These are phyloP conservation scores for Xerocomellus amylosporus DNA, from an alignment of 768 basidiomycete genomes.

Conservation along the genomic window DNA sequence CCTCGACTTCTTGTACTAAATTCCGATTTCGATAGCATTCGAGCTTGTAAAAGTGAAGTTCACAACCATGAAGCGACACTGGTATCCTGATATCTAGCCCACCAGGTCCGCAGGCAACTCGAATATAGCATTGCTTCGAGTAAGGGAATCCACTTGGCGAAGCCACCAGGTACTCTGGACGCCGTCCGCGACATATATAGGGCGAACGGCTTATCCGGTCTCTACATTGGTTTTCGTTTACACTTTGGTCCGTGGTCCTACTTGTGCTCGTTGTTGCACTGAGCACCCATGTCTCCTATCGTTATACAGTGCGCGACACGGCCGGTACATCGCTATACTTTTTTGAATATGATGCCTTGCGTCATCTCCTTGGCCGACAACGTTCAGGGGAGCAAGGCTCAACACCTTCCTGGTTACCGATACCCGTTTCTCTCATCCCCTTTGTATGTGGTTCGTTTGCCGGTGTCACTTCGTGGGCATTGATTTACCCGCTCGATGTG, in stretches of 20 bases:
- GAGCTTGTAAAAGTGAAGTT: conserved; percentile 86
- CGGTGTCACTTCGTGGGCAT: conserved; percentile 85
- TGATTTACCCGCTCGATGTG: conserved; percentile 96
- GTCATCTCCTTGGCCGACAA: conserved; percentile 77
- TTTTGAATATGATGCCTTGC: conserved; percentile 89
- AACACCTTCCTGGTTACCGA: conserved; percentile 83
- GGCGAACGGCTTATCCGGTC: conserved; percentile 57
- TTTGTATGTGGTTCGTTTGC: conserved; percentile 90
- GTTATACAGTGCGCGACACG: conserved; percentile 74
- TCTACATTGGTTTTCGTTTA: conserved; percentile 83
- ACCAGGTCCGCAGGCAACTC: conserved; percentile 82
- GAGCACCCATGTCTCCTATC: conserved; percentile 2
- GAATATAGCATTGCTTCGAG: conserved; percentile 88
- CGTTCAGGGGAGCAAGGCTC: conserved; percentile 77
- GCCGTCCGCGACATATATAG: conserved; percentile 80
- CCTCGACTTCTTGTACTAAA: conserved; percentile 20
- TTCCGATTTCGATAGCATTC: conserved; percentile 52
- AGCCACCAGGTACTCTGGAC: conserved; percentile 74
- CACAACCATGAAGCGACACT: background rate
- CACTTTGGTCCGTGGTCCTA: conserved; percentile 64
- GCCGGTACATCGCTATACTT: conserved; percentile 90
- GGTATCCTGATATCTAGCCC: conserved; percentile 12
- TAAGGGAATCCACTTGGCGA: conserved; percentile 66
- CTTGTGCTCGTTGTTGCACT: background rate
- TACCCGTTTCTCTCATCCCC: conserved; percentile 75